A percentile compares a stretch with the other conserved stretches of the same genome.
Conservation (phyloP, 2,329 filamentous ascomycete species). For the Aspergillus spinulosporus region DNA sequence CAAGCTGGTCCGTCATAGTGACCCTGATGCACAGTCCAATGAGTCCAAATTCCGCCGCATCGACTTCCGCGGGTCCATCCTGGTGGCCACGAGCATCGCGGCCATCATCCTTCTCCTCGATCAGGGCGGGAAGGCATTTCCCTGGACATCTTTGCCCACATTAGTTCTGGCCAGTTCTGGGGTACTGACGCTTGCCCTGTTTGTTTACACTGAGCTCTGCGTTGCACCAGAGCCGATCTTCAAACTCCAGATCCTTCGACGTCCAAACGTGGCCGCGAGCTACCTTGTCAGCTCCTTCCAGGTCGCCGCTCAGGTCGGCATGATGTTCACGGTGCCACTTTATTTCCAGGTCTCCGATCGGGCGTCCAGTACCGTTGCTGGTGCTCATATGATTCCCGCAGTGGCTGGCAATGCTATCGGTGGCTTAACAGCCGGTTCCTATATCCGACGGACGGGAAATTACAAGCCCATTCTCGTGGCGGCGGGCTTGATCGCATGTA, state of each 20-base stretch:
- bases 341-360: constrained; percentile 67
- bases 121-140: constrained; percentile 48
- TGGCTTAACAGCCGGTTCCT: constrained; percentile 59
- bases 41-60: constrained; percentile 51
- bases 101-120: constrained; percentile 51
- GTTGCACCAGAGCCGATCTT: constrained; percentile 40
- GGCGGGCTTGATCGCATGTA: constrained; percentile 51
- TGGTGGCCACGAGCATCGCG: constrained; percentile 48
- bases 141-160: constrained; percentile 31
- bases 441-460: constrained; percentile 59
- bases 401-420: constrained; percentile 66
- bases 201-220: constrained; percentile 34
- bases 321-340: constrained; percentile 66
- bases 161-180: constrained; percentile 20
- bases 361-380: constrained; percentile 59
- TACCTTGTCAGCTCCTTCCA: constrained; percentile 54
- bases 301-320: constrained; percentile 58
- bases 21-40: background rate
- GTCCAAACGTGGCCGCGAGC: constrained; percentile 31
- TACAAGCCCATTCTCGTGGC: constrained; percentile 59
- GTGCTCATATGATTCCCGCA: constrained; percentile 64
- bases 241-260: constrained; percentile 35
- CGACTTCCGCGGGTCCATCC: constrained; percentile 59
- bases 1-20: constrained; percentile 21
- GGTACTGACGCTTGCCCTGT: constrained; percentile 22